Evolutionary conservation across 306 rosid genomes (phyloP), one percentile per base, ranked within the genome.

Genomic region (Comarum palustre): DNA sequence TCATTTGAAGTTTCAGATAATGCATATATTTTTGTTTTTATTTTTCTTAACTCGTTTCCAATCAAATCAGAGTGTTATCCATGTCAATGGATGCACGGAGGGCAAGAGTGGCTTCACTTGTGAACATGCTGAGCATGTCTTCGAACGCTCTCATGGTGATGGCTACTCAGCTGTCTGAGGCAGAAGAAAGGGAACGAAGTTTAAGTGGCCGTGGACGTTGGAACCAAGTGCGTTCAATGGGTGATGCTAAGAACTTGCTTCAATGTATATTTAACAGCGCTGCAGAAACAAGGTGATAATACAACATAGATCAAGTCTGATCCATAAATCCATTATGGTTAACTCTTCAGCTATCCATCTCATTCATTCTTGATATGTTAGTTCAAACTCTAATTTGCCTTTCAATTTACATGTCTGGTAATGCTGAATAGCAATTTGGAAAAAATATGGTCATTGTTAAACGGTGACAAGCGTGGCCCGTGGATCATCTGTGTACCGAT

Each of bases 191-290:
- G 75, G 94, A 88, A 61, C 89, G 81, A 4, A 67, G 80, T 47
- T 75, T 87, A 79, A 77, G 76, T 68, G 84, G 80, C 77, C 93
- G 86, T 22, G 92, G 91, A 22, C 93, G 90, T 66, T 90, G 91
- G 96, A 90, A 79, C 77, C 93, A 88, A 78, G 73, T 88, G 64
- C 96, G 96, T 78, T 80, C 92, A 71, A 80, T 88, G 85, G 89
- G 96, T 75, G 96, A 90, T 48, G 90, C 93, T 59, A 90, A 90
- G 85, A 82, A 73, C 71, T 81, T 86, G 78, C 89, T 90, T 68
- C 96, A 85, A 70, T 72, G 79, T 83, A 75, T 88, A 85, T 88
- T 90, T 77, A 80, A 83, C 67, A 80, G 79, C 12, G 75, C 87
- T 15, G 93, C 82, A 24, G 93, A 88, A 73, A 78, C 93, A 76